These are phyloP conservation scores for Leishmania braziliensis DNA, from an alignment of 208 protist species.

Conservation along the genomic window DNA sequence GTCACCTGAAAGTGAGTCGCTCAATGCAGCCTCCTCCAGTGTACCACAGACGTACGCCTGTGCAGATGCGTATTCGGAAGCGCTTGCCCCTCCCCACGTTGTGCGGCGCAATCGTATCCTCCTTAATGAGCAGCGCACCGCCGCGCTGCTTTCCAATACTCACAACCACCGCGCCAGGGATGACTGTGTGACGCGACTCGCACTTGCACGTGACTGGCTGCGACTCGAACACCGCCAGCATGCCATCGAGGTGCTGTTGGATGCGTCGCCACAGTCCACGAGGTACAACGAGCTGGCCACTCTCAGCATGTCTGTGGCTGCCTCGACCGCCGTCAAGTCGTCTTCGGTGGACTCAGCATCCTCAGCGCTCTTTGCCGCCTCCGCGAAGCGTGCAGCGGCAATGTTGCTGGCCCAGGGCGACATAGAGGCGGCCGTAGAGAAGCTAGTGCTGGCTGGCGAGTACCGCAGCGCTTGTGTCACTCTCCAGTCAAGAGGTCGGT, in stretches of 20 bases:
- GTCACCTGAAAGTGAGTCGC: neutral
- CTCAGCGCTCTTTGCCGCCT: conserved; percentile 42
- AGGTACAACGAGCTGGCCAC: conserved; percentile 67
- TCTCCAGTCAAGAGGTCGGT: conserved; percentile 69
- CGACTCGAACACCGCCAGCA: conserved; percentile 48
- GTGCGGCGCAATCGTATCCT: conserved; percentile 55
- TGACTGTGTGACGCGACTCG: conserved; percentile 42
- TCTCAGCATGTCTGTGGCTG: conserved; percentile 66
- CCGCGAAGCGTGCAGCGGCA: conserved; percentile 66
- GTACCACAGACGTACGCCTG: conserved; percentile 41
- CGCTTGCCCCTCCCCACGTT: conserved; percentile 25
- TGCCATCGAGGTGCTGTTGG: conserved; percentile 73
- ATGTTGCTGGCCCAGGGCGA: conserved; percentile 70
- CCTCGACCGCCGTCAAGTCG: conserved; percentile 16
- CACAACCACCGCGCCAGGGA: conserved; percentile 43
- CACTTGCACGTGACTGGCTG: conserved; percentile 63
- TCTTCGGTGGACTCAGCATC: conserved; percentile 25
- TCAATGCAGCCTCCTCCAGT: neutral
- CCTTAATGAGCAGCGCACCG: conserved; percentile 54
- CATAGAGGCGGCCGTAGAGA: conserved; percentile 74
- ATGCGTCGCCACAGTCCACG: conserved; percentile 52
- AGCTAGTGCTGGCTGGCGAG: conserved; percentile 68
- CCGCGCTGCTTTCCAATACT: conserved; percentile 30
- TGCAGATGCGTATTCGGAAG: conserved; percentile 54
- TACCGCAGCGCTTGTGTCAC: conserved; percentile 58